phyloP scores from a whole-genome alignment of 2,329 filamentous ascomycete genomes.

The Lecanicillium sp. region DNA sequence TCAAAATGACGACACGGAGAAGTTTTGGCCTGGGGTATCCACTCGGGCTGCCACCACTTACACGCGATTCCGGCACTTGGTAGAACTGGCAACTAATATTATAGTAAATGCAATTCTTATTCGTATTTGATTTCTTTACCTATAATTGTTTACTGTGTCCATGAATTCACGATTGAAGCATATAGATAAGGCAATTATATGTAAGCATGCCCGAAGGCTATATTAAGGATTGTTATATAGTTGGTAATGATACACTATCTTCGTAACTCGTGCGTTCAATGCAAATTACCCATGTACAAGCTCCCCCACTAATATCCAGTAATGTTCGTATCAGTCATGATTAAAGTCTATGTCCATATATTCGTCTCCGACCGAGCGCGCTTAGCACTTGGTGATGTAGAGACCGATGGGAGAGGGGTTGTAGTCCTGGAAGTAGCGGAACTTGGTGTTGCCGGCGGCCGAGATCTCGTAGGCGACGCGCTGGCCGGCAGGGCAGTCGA shows the following conservation, averaged over 20 bases:
- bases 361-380: too few relatives aligned
- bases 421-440: slow-evolving; percentile 60
- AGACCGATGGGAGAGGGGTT: slow-evolving; percentile 42
- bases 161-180: too few relatives aligned
- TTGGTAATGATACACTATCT: slow-evolving; percentile 9
- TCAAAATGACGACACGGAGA: slow-evolving; percentile 8
- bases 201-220: neutral
- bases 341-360: too few relatives aligned
- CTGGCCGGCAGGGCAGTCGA: slow-evolving; percentile 48
- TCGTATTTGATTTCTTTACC: neutral
- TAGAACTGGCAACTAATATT: too few relatives aligned
- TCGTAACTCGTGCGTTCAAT: slow-evolving; percentile 6
- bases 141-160: neutral
- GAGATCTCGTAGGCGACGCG: slow-evolving; percentile 47
- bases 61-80: neutral
- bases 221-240: slow-evolving; percentile 14
- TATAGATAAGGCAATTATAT: too few relatives aligned
- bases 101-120: too few relatives aligned
- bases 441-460: slow-evolving; percentile 38
- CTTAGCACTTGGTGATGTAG: slow-evolving; percentile 30
- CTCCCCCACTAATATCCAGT: neutral
- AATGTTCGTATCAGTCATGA: slow-evolving; percentile 4
- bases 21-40: slow-evolving; percentile 5
- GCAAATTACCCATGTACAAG: slow-evolving; percentile 1
- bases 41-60: slow-evolving; percentile 1